phyloP scores from a whole-genome alignment of 148 eudicot species.

The Vaccinium vitisidaea region DNA sequence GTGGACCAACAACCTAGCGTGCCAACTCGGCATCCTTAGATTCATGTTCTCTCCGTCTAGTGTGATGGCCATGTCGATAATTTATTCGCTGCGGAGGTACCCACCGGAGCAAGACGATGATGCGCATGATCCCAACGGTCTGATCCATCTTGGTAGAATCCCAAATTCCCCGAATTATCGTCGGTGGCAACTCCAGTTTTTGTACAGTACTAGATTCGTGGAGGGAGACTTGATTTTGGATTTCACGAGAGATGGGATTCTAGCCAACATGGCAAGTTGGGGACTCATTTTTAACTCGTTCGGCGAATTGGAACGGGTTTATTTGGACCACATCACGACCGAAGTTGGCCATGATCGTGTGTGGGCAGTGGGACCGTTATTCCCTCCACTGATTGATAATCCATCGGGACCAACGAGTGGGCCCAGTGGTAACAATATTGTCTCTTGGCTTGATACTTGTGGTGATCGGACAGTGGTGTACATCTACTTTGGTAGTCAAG shows the following conservation, averaged over 20 bases:
- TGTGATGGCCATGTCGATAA: slow-evolving; percentile 22
- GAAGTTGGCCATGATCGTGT: slow-evolving; percentile 31
- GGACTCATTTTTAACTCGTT: slow-evolving; percentile 49
- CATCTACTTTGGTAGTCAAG: slow-evolving; percentile 72
- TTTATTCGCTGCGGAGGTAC: slow-evolving; percentile 19
- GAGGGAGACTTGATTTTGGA: slow-evolving; percentile 42
- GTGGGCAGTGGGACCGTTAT: slow-evolving; percentile 47
- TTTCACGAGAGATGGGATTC: slow-evolving; percentile 35
- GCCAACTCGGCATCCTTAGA: slow-evolving; percentile 41
- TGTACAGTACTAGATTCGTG: slow-evolving; percentile 26
- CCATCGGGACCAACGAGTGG: not conserved
- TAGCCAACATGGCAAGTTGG: slow-evolving; percentile 43
- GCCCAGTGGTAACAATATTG: not conserved
- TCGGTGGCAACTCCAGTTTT: slow-evolving; percentile 25
- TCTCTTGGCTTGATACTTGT: slow-evolving; percentile 57
- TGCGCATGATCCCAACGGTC: not conserved
- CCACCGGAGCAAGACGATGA: not conserved
- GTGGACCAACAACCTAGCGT: slow-evolving; percentile 47
- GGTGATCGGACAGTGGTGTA: slow-evolving; percentile 50
- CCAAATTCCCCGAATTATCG: slow-evolving; percentile 23
- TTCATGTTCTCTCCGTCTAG: slow-evolving; percentile 44
- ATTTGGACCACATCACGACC: slow-evolving; percentile 29
- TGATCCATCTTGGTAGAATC: slow-evolving; percentile 16
- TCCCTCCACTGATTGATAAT: not conserved
- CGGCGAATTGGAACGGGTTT: slow-evolving; percentile 43